Evolutionary conservation across 768 basidiomycete species (phyloP), one percentile per base, ranked within the genome.

Genomic region (Amanita inopinata): DNA sequence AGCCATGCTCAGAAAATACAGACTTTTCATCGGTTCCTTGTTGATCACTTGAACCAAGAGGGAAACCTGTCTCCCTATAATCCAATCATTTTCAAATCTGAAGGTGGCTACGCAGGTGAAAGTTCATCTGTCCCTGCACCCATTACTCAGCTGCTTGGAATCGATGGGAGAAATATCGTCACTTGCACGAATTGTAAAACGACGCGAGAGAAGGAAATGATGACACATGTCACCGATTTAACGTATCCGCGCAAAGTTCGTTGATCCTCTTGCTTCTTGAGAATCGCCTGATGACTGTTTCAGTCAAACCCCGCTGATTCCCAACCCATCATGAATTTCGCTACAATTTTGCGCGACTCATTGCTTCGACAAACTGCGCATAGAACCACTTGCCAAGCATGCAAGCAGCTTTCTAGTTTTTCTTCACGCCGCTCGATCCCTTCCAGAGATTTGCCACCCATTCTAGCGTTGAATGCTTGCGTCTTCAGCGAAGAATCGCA

Each of bases 1-100:
- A 80, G 87, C 51, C 90, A 97, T 51, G 81, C 79, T 0, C 78
- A 84, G 38, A 83, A 89, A 65, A 97, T 98, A 31, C 96, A 97
- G 61, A 76, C 78, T 11, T 97, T 97, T 69, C 91, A 97, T 58
- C 80, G 94, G 15, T 97, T 96, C 66, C 70, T 96, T 28, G 62
- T 97, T 39, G 92, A 97, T 47, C 82, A 83, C 39, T 70, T 97
- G 50, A 78, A 73, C 45, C 70, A 73, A 2, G 89, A 92, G 61
- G 82, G 81, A 3, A 83, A 78, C 48, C 58, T 60, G 17, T 77
- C 71, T 52, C 75, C 76, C 17, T 60, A 73, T 33, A 87, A 84
- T 49, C 80, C 77, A 1, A 46, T 54, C 12, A 51, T 83, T 12
- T 52, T 75, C 43, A 69, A 60, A 50, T 40, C 55, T 38, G 38